A percentile compares a stretch with the other conserved stretches of the same genome.
These are phyloP conservation scores for Perkinsela sp. DNA, from an alignment of 208 protist genomes.

Conservation along the genomic window DNA sequence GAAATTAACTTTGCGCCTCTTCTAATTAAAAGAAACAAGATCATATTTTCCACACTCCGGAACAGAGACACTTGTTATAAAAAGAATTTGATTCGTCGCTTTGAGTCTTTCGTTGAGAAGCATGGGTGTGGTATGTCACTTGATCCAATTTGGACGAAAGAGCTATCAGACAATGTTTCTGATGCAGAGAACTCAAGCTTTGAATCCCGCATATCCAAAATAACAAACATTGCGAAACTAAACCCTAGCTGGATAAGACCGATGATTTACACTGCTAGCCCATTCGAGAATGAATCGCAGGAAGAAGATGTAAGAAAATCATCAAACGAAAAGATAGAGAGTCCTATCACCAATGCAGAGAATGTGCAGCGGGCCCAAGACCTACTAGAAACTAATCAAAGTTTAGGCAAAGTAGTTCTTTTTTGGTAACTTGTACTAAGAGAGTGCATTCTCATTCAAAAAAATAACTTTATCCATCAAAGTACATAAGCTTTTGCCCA, in stretches of 20 bases:
- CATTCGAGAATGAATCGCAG: not conserved
- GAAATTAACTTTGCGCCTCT: constrained; percentile 20
- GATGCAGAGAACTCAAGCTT: not conserved
- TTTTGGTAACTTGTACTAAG: not conserved
- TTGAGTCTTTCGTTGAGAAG: constrained; percentile 5
- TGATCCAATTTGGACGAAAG: not conserved
- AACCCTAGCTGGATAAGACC: not conserved
- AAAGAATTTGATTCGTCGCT: constrained; percentile 14
- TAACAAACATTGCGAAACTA: not conserved
- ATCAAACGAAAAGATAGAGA: too few species aligned
- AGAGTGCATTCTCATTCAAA: too few species aligned
- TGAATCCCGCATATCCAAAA: not conserved
- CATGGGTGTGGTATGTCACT: not conserved
- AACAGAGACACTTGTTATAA: constrained; percentile 22
- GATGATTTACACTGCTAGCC: not conserved
- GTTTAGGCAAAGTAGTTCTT: not conserved
- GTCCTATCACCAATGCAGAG: not conserved
- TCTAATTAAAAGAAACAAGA: constrained; percentile 17
- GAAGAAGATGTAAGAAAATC: not conserved
- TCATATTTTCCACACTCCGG: constrained; percentile 39
- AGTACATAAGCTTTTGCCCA: not conserved
- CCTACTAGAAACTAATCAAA: not conserved
- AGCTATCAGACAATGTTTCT: not conserved
- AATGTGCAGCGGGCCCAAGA: not conserved
- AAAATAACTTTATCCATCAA: too few species aligned